Evolutionary conservation across 192 early-diverging fungal species (phyloP).

Genomic region (Entomortierella parvispora): DNA sequence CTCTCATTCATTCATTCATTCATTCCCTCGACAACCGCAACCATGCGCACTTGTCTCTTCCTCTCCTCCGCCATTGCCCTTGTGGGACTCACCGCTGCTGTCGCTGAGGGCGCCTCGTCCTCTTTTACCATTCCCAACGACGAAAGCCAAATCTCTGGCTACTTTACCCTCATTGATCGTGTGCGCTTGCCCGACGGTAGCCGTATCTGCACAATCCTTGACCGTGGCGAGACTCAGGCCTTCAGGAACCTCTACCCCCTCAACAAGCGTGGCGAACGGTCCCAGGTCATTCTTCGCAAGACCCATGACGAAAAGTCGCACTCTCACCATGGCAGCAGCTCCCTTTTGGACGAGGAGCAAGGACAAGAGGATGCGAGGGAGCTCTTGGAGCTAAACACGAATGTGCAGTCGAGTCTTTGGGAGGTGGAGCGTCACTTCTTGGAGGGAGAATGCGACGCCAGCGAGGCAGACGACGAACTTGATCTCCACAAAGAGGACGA

Average conservation of each 20-base stretch:
- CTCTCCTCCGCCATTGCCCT: constrained; percentile 36
- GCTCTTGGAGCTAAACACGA: constrained; percentile 38
- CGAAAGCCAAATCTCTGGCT: constrained; percentile 13
- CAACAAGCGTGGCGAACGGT: constrained; percentile 14
- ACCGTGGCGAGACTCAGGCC: constrained; percentile 28
- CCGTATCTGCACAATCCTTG: constrained; percentile 29
- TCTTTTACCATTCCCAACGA: constrained; percentile 24
- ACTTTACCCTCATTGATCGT: constrained; percentile 28
- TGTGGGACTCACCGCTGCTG: constrained; percentile 12
- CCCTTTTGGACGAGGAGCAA: constrained; percentile 13
- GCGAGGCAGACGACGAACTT: not conserved
- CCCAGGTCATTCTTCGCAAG: constrained; percentile 20
- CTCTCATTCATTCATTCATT: not conserved
- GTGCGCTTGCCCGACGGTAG: not conserved
- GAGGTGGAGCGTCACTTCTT: constrained; percentile 18
- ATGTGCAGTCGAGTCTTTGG: not conserved
- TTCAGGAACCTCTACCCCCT: constrained; percentile 39
- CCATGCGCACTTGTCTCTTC: constrained; percentile 47
- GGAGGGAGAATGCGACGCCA: constrained; percentile 16
- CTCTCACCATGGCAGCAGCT: constrained; percentile 12
- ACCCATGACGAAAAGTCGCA: constrained; percentile 24
- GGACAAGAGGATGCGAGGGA: not conserved
- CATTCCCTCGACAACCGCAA: not conserved
- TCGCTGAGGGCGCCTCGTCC: not conserved
- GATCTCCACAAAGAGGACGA: not conserved